phyloP scores from a whole-genome alignment of 2,329 filamentous ascomycete genomes.

The Fusarium devonianum region DNA sequence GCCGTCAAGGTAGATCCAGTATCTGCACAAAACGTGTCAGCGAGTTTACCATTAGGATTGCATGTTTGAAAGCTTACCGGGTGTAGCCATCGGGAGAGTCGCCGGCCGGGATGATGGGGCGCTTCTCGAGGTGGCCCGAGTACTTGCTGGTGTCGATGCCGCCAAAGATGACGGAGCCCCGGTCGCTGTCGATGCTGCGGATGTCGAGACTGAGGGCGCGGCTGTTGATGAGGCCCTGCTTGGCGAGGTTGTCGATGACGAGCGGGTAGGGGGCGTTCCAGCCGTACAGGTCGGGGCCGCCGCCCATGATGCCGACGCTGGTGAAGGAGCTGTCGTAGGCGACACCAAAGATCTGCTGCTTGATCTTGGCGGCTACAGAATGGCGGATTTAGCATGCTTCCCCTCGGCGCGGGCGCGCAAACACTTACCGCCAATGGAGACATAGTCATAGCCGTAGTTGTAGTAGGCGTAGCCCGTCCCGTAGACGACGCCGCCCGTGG shows the following conservation, averaged over 20 bases:
- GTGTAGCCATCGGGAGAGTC: conserved; percentile 46
- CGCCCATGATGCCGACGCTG: conserved; percentile 47
- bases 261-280: conserved; percentile 47
- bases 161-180: conserved; percentile 57
- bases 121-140: conserved; percentile 59
- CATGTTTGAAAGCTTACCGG: conserved; percentile 28
- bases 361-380: conserved; percentile 41
- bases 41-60: too few species aligned
- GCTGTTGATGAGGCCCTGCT: conserved; percentile 48
- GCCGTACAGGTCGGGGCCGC: conserved; percentile 44
- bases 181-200: conserved; percentile 42
- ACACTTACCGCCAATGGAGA: conserved; percentile 46
- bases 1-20: conserved; percentile 53
- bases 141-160: conserved; percentile 65
- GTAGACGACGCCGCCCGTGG: conserved; percentile 41
- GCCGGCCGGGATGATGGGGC: conserved; percentile 60
- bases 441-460: conserved; percentile 46
- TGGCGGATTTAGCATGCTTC: conserved; percentile 4
- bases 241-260: conserved; percentile 46
- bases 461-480: conserved; percentile 45
- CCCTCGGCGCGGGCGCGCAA: too few species aligned
- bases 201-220: conserved; percentile 48
- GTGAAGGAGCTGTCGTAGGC: conserved; percentile 44
- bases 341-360: conserved; percentile 49
- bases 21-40: conserved; percentile 37